Percentiles rank a stretch among this genome's conserved stretches.
These are phyloP conservation scores for Cladosporium oxysporum DNA, from an alignment of 2,329 filamentous ascomycete species.

Conservation along the genomic window DNA sequence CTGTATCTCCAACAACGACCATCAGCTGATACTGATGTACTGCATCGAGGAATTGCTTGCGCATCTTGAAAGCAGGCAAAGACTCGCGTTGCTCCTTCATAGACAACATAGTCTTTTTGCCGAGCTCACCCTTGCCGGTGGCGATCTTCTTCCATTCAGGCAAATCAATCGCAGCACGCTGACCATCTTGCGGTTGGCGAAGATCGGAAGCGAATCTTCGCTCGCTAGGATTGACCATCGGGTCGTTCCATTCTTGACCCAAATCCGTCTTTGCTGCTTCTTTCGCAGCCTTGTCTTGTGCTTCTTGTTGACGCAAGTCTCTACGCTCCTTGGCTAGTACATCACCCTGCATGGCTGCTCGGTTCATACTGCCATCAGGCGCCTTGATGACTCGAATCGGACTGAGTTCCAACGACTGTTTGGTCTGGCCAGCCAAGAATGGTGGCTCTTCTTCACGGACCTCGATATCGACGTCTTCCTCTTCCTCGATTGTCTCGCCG, in stretches of 20 bases:
- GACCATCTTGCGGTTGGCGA: slow-evolving; percentile 60
- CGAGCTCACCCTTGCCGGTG: slow-evolving; percentile 77
- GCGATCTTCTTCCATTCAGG: slow-evolving; percentile 88
- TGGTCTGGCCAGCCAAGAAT: slow-evolving; percentile 93
- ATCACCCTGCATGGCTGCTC: slow-evolving; percentile 92
- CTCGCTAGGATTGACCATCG: slow-evolving; percentile 84
- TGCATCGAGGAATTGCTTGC: slow-evolving; percentile 82
- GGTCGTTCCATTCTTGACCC: slow-evolving; percentile 91
- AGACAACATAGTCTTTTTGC: slow-evolving; percentile 83
- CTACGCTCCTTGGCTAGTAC: slow-evolving; percentile 84
- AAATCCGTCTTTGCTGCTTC: slow-evolving; percentile 78
- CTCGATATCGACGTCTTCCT: slow-evolving; percentile 97
- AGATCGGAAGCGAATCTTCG: slow-evolving; percentile 88
- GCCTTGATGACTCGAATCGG: slow-evolving; percentile 97
- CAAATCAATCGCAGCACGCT: slow-evolving; percentile 63
- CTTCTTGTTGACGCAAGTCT: slow-evolving; percentile 85
- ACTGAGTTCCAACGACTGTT: slow-evolving; percentile 90
- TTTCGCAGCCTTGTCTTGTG: slow-evolving; percentile 73
- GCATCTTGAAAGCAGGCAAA: slow-evolving; percentile 85
- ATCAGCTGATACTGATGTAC: slow-evolving; percentile 85
- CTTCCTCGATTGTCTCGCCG: slow-evolving; percentile 86
- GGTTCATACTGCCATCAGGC: slow-evolving; percentile 95
- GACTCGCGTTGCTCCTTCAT: slow-evolving; percentile 94
- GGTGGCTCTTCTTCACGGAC: slow-evolving; percentile 95
- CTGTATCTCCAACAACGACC: slow-evolving; percentile 96